Base-by-base conservation (phyloP, 768 basidiomycete species). In the Suillus luteus region DNA sequence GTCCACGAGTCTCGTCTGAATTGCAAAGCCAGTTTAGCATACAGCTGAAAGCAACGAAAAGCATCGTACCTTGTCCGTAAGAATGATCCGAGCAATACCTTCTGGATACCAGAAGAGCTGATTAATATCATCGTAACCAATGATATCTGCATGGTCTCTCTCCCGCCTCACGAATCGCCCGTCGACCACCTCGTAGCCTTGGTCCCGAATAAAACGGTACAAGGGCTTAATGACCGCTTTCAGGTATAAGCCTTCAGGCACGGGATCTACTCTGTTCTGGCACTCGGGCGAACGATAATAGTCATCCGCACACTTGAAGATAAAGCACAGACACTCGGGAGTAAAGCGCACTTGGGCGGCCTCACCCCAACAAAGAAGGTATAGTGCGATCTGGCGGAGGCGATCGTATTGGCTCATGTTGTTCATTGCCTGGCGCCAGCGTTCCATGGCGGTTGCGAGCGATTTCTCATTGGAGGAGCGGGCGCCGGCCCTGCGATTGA, bases 81-180 rank as follows among this genome's bases (percentile, higher is more conserved):
- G 83, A 2, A 88, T 86, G 70, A 99, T 99, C 37, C 93, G 82
- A 11, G 95, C 92, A 70, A 99, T 95, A 38, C 97, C 97, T 67
- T 99, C 97, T 3, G 96, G 97, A 75, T 99, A 99, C 97, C 96
- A 99, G 78, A 99, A 99, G 55, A 99, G 79, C 75, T 99, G 96
- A 74, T 99, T 99, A 66, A 99, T 91, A 77, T 99, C 97, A 76
- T 99, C 97, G 71, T 99, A 99, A 5, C 97, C 97, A 71, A 99
- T 96, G 71, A 98, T 95, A 65, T 88, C 83, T 57, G 93, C 88
- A 72, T 99, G 97, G 71, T 99, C 97, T 73, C 82, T 83, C 82
- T 99, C 97, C 72, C 92, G 84, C 72, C 94, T 84, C 49, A 99
- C 91, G 76, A 96, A 98, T 77, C 93, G 93, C 43, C 95, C 95